These are phyloP conservation scores for Gastrodia elata DNA, from an alignment of 106 monocot genomes.

Conservation along the genomic window DNA sequence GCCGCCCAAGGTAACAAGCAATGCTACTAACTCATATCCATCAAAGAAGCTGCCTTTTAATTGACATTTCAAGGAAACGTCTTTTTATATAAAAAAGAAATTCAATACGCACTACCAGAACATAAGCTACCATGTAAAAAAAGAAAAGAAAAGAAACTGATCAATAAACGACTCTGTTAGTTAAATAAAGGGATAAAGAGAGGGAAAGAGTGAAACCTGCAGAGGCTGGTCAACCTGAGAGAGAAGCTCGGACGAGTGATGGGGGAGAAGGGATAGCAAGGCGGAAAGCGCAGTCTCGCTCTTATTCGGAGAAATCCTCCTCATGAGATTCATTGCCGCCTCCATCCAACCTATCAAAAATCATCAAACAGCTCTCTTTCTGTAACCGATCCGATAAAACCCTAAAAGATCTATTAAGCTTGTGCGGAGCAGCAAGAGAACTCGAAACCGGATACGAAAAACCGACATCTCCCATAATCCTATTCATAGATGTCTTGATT, in stretches of 20 bases:
- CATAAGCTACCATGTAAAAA: neutral
- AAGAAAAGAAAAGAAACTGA: neutral
- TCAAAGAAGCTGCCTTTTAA: too few relatives aligned
- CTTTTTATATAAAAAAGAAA: too few relatives aligned
- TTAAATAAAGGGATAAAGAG: neutral
- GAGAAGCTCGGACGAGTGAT: slow-evolving; percentile 86
- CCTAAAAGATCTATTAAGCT: too few relatives aligned
- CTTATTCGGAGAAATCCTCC: slow-evolving; percentile 83
- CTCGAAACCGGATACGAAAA: too few relatives aligned
- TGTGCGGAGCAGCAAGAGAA: too few relatives aligned
- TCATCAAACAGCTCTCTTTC: neutral
- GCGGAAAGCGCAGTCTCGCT: slow-evolving; percentile 71
- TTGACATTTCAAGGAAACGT: too few relatives aligned
- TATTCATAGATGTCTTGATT: too few relatives aligned
- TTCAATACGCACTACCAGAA: neutral
- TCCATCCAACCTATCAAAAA: slow-evolving; percentile 39
- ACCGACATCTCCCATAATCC: too few relatives aligned
- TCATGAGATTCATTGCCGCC: slow-evolving; percentile 94
- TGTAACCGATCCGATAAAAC: neutral
- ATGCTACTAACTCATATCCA: too few relatives aligned
- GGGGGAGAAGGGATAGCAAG: slow-evolving; percentile 80
- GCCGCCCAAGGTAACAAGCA: too few relatives aligned
- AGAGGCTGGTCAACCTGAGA: slow-evolving; percentile 93
- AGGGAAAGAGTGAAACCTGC: slow-evolving; percentile 34
- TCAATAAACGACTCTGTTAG: neutral